Percentiles rank a stretch among this genome's conserved stretches.
Evolutionary conservation across 2,329 filamentous ascomycete species (phyloP).

Genomic region (Penicillium sp.): DNA sequence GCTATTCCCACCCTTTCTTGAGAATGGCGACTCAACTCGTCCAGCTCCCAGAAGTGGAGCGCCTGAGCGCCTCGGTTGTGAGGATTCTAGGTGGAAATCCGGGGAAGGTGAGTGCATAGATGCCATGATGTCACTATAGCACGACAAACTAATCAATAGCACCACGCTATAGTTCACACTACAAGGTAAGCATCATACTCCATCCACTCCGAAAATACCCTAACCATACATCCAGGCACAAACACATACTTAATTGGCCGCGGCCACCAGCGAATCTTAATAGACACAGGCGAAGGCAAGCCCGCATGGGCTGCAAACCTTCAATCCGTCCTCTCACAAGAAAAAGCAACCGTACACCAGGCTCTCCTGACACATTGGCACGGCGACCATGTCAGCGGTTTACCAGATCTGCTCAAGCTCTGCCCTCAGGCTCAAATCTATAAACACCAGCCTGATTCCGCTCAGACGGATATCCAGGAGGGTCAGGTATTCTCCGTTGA

Average conservation of each 20-base stretch:
- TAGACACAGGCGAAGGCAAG: conserved; percentile 85
- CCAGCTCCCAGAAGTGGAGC: conserved; percentile 68
- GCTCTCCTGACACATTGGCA: conserved; percentile 92
- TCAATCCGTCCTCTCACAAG: conserved; percentile 60
- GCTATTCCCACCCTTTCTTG: not conserved
- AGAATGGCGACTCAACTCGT: conserved; percentile 62
- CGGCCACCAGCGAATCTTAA: conserved; percentile 68
- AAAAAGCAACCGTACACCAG: conserved; percentile 65
- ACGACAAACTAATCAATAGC: conserved; percentile 7
- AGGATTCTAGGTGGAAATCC: conserved; percentile 89
- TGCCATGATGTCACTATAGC: not conserved
- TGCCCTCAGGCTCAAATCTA: conserved; percentile 64
- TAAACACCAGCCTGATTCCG: conserved; percentile 59
- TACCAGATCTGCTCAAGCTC: conserved; percentile 63
- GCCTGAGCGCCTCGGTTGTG: conserved; percentile 73
- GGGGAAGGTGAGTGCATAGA: conserved; percentile 59
- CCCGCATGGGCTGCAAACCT: conserved; percentile 70
- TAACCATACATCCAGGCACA: conserved; percentile 55
- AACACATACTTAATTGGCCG: conserved; percentile 92
- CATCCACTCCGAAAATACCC: not conserved
- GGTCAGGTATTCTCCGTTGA: conserved; percentile 54
- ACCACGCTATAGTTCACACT: conserved; percentile 51
- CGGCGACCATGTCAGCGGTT: conserved; percentile 75
- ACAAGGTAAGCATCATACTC: conserved; percentile 46
- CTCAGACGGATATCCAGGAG: conserved; percentile 55